Conservation (phyloP, 176 grass and related monocot species). For the Dactylis glomerata region DNA sequence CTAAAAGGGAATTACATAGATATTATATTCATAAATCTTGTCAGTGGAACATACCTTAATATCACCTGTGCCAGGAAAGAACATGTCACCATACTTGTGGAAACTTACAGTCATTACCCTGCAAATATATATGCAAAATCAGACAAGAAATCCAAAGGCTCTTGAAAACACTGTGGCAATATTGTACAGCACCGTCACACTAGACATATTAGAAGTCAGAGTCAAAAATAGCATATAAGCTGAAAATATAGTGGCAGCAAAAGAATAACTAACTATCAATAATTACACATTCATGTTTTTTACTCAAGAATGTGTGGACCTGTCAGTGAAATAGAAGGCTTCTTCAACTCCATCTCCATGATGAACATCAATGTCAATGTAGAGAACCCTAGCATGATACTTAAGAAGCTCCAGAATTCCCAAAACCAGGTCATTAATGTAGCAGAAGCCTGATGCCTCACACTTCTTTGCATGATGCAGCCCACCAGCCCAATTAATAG, state of each 20-base stretch:
- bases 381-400: constrained; percentile 91
- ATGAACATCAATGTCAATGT: constrained; percentile 99
- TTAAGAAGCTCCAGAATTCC: constrained; percentile 98
- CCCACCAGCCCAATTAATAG: constrained; percentile 97
- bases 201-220: neutral
- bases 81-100: constrained; percentile 92
- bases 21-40: neutral
- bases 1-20: neutral
- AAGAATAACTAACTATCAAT: neutral
- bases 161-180: neutral
- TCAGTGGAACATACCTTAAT: constrained; percentile 61
- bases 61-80: constrained; percentile 95
- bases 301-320: constrained; percentile 39
- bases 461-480: constrained; percentile 96
- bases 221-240: neutral
- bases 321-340: constrained; percentile 99
- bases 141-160: constrained; percentile 19
- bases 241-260: neutral
- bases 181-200: neutral
- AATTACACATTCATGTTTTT: neutral
- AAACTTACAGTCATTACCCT: constrained; percentile 99
- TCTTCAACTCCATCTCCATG: constrained; percentile 99
- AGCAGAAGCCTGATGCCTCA: constrained; percentile 93
- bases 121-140: constrained; percentile 16
- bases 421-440: constrained; percentile 97